Conservation (phyloP, 768 basidiomycete genomes). For the Lentinula sp. region DNA sequence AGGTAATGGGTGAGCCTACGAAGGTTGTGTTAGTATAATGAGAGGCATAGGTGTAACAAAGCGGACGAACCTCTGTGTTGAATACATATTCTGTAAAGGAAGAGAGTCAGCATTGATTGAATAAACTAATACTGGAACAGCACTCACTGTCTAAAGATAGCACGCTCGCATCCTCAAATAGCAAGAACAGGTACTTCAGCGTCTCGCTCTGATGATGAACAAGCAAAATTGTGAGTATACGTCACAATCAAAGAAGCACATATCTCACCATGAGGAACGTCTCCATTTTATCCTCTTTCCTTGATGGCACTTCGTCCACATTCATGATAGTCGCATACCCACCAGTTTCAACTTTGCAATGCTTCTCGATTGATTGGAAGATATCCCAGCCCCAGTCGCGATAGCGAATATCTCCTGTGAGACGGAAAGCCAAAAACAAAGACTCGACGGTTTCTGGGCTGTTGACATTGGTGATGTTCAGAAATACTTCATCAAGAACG, state of each 20-base stretch:
- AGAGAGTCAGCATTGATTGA: neutral
- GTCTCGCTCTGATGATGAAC: conserved; percentile 65
- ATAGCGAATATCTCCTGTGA: conserved; percentile 79
- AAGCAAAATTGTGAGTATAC: neutral
- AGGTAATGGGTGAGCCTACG: conserved; percentile 66
- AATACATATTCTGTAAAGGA: conserved; percentile 67
- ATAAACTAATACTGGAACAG: neutral
- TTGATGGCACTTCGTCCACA: conserved; percentile 69
- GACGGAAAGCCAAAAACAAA: conserved; percentile 85
- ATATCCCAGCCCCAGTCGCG: conserved; percentile 84
- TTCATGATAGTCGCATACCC: conserved; percentile 83
- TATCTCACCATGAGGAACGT: conserved; percentile 76
- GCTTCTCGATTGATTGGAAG: conserved; percentile 82
- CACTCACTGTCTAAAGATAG: conserved; percentile 70
- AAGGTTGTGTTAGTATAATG: too few relatives aligned
- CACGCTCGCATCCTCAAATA: conserved; percentile 72
- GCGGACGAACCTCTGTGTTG: conserved; percentile 72
- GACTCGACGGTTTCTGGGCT: conserved; percentile 95
- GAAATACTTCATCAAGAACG: neutral
- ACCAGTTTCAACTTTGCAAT: conserved; percentile 71
- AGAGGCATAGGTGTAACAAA: neutral
- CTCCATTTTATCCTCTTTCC: conserved; percentile 88
- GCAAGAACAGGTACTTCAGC: conserved; percentile 83
- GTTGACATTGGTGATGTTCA: neutral
- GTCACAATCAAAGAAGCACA: neutral